Conservation (phyloP, 352 stramenopile species). For the Phytophthora pini region DNA sequence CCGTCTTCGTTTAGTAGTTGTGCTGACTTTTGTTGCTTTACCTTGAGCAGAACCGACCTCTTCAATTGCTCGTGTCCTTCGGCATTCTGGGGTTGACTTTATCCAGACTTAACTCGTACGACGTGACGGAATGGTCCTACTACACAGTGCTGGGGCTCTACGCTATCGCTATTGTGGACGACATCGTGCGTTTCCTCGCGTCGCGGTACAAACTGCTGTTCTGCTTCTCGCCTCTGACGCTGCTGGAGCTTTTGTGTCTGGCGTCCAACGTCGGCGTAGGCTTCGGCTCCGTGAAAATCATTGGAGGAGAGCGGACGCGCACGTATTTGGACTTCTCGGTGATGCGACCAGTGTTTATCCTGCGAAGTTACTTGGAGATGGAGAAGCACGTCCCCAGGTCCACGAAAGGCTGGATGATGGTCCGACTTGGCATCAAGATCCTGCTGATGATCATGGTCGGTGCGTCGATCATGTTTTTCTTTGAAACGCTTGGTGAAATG, state of each 20-base stretch:
- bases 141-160: constrained; percentile 75
- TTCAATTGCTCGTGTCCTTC: constrained; percentile 80
- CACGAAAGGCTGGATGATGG: constrained; percentile 85
- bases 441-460: constrained; percentile 86
- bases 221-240: constrained; percentile 75
- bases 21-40: constrained; percentile 6
- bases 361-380: constrained; percentile 87
- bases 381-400: constrained; percentile 74
- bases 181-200: constrained; percentile 79
- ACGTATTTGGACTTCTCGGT: constrained; percentile 90
- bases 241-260: constrained; percentile 78
- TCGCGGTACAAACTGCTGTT: constrained; percentile 84
- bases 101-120: constrained; percentile 74
- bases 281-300: constrained; percentile 68
- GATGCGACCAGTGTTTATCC: constrained; percentile 83
- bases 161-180: constrained; percentile 62
- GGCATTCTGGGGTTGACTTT: constrained; percentile 75
- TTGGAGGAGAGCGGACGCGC: constrained; percentile 60
- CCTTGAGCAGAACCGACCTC: constrained; percentile 62
- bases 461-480: constrained; percentile 84
- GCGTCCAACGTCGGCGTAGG: constrained; percentile 80
- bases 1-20: background rate
- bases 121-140: constrained; percentile 72
- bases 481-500: constrained; percentile 89
- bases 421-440: constrained; percentile 79